Evolutionary conservation across 768 basidiomycete genomes (phyloP), one percentile per base, ranked within the genome.

Genomic region (Boletus rubroflammeus): DNA sequence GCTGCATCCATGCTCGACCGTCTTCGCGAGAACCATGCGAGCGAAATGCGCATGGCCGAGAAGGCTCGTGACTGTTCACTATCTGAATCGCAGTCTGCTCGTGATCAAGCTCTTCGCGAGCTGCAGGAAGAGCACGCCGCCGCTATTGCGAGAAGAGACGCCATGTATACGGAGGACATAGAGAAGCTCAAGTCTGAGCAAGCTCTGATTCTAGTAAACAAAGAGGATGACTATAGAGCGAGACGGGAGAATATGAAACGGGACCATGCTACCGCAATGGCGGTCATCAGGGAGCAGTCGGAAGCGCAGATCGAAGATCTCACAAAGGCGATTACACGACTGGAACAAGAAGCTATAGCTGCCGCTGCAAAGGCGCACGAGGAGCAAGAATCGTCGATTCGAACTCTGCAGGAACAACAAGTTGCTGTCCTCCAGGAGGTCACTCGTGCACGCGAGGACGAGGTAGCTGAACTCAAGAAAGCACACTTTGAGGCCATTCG

Each of bases 41-140:
- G 80, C 32, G 84, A 84, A 62, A 71, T 93, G 34, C 81, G 86
- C 45, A 82, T 89, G 77, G 76, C 80, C 1, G 88, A 94, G 68
- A 85, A 90, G 55, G 76, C 87, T 25, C 81, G 82, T 23, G 82
- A 91, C 58, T 90, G 88, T 31, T 81, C 83, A 3, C 72, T 93
- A 26, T 81, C 85, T 8, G 88, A 88, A 64, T 88, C 89, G 5
- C 77, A 90, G 67, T 84, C 85, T 13, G 77, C 86, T 39, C 83
- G 83, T 52, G 79, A 79, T 40, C 55, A 77, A 9, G 82, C 83
- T 25, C 68, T 95, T 50, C 74, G 83, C 50, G 79, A 79, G 28
- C 76, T 93, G 26, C 86, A 87, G 62, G 84, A 86, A 17, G 89
- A 88, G 61, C 88, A 93, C 60, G 73, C 79, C 0, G 77, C 83